Percentiles rank a stretch among this genome's conserved stretches.
These are phyloP conservation scores for Quercus lobata DNA, from an alignment of 331 rosid genomes.

Conservation along the genomic window DNA sequence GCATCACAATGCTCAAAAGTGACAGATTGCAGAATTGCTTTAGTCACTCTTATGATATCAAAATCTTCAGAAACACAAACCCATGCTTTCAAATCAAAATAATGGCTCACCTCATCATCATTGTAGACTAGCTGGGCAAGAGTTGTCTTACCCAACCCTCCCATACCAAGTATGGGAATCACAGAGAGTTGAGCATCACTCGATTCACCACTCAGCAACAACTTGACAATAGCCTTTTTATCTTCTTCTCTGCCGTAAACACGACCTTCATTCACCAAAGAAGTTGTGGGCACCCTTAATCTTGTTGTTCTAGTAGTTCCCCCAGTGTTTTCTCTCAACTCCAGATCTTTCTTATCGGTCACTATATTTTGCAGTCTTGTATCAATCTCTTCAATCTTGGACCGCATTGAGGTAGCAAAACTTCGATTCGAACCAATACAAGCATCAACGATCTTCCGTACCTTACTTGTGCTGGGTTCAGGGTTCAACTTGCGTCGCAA, in stretches of 20 bases:
- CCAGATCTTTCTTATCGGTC: accelerated
- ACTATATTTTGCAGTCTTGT: accelerated
- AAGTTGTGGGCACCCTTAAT: not conserved
- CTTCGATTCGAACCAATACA: too few species aligned
- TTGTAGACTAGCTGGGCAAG: conserved; percentile 19
- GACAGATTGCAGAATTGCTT: not conserved
- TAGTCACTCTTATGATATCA: conserved; percentile 8
- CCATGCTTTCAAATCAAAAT: conserved; percentile 9
- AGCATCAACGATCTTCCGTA: too few species aligned
- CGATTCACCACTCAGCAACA: not conserved
- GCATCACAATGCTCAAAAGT: too few species aligned
- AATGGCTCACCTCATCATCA: not conserved
- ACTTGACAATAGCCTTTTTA: not conserved
- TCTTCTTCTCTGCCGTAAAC: conserved; percentile 6
- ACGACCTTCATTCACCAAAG: not conserved
- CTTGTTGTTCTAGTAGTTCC: too few species aligned
- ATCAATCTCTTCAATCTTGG: too few species aligned
- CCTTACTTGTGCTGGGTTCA: too few species aligned
- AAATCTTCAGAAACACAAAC: conserved; percentile 20
- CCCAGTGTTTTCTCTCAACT: too few species aligned
- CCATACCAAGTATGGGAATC: conserved; percentile 36
- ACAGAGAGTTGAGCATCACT: not conserved
- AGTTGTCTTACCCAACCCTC: conserved; percentile 36
- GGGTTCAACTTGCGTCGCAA: too few species aligned
- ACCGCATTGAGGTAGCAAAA: too few species aligned